Evolutionary conservation across 768 basidiomycete species (phyloP).

Genomic region (Tricholoma flavovirens): DNA sequence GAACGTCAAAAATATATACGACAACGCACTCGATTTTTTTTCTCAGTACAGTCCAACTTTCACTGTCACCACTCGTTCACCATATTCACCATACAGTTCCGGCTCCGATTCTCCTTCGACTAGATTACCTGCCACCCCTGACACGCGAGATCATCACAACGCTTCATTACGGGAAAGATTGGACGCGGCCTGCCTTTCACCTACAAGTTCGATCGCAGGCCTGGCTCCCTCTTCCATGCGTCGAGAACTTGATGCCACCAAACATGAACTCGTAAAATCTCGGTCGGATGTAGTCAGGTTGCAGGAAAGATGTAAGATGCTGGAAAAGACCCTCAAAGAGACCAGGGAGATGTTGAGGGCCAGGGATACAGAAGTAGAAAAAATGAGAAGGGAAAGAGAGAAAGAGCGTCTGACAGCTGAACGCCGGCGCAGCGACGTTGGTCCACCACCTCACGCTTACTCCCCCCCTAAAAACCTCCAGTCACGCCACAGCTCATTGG

Average conservation of each 20-base stretch:
- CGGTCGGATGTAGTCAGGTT: conserved; percentile 49
- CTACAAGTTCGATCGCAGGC: conserved; percentile 38
- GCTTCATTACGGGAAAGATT: conserved; percentile 42
- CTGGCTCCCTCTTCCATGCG: conserved; percentile 39
- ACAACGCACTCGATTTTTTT: conserved; percentile 57
- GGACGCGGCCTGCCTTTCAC: conserved; percentile 41
- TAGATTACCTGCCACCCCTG: conserved; percentile 28
- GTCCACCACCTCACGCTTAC: conserved; percentile 17
- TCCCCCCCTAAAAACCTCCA: conserved; percentile 10
- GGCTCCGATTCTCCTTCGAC: conserved; percentile 12
- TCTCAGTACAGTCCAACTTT: conserved; percentile 37
- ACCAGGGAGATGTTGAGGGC: conserved; percentile 52
- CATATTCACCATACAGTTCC: conserved; percentile 18
- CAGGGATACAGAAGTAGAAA: conserved; percentile 57
- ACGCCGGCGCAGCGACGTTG: conserved; percentile 25
- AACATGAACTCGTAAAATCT: conserved; percentile 49
- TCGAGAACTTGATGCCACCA: conserved; percentile 52
- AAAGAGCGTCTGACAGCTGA: conserved; percentile 28
- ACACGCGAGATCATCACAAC: conserved; percentile 38
- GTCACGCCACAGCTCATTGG: conserved; percentile 24
- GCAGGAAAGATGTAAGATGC: conserved; percentile 55
- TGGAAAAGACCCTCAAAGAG: conserved; percentile 62
- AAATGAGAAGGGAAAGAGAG: conserved; percentile 36
- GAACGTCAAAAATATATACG: conserved; percentile 42
- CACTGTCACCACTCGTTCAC: conserved; percentile 21